These are phyloP conservation scores for Pythium sukuiense DNA, from an alignment of 352 stramenopile species.

Conservation along the genomic window DNA sequence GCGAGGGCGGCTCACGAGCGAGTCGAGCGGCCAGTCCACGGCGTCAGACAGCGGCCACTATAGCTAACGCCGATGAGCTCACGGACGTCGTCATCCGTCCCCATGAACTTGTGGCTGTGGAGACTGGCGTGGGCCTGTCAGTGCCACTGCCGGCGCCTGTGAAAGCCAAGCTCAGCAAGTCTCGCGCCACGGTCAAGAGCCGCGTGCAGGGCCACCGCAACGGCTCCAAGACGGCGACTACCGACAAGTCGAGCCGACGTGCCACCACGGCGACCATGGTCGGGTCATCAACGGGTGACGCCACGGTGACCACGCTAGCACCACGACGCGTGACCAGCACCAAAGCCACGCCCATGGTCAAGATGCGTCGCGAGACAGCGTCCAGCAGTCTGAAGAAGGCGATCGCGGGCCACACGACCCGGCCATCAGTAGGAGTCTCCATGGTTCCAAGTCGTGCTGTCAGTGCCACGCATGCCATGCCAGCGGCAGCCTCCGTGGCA, in stretches of 20 bases:
- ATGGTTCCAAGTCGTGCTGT: not conserved
- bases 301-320: slow-evolving; percentile 16
- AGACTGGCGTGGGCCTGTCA: not conserved
- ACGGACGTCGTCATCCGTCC: slow-evolving; percentile 21
- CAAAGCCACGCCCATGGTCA: slow-evolving; percentile 31
- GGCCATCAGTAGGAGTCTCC: not conserved
- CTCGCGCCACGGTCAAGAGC: slow-evolving; percentile 13
- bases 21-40: slow-evolving; percentile 9
- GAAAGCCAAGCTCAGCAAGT: slow-evolving; percentile 11
- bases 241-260: slow-evolving; percentile 10
- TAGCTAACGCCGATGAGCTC: slow-evolving; percentile 14
- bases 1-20: not conserved
- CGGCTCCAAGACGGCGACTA: not conserved
- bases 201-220: slow-evolving; percentile 17
- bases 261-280: not conserved
- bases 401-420: not conserved
- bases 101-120: slow-evolving; percentile 2
- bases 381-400: slow-evolving; percentile 59
- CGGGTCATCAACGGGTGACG: not conserved
- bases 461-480: not conserved
- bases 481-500: not conserved
- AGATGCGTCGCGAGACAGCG: slow-evolving; percentile 51
- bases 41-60: not conserved
- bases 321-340: not conserved
- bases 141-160: slow-evolving; percentile 1